Percentiles rank a stretch among this genome's conserved stretches.
phyloP scores from a whole-genome alignment of 2,329 filamentous ascomycete genomes.

The Cercospora sesami region DNA sequence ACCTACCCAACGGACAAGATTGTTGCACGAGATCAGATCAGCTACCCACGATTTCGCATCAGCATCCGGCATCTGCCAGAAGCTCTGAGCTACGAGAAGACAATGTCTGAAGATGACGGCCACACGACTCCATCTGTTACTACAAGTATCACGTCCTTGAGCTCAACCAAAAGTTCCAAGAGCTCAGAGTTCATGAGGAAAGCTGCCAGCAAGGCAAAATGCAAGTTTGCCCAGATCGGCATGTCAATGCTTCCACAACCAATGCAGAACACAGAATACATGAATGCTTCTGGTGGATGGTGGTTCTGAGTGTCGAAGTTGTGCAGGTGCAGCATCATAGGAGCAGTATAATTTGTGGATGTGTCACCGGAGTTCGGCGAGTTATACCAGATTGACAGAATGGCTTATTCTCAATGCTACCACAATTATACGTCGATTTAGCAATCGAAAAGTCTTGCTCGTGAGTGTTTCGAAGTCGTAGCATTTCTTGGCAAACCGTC shows the following conservation, averaged over 20 bases:
- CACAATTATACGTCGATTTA: not conserved
- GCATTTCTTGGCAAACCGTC: not conserved
- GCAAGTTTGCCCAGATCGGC: not conserved
- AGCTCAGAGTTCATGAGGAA: not conserved
- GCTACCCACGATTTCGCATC: not conserved
- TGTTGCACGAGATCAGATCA: not conserved
- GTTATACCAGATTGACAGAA: not conserved
- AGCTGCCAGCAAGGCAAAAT: not conserved
- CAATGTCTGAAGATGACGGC: not conserved
- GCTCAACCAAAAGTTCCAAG: not conserved
- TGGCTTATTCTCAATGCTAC: not conserved
- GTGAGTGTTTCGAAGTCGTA: not conserved
- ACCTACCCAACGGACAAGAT: not conserved
- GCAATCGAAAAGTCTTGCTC: not conserved
- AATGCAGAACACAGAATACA: not conserved
- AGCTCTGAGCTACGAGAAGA: not conserved
- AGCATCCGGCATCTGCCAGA: not conserved
- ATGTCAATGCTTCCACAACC: not conserved
- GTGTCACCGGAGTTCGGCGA: not conserved
- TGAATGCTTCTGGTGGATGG: not conserved
- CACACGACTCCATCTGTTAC: not conserved
- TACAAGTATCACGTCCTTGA: not conserved
- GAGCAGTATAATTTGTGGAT: not conserved
- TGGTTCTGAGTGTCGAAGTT: not conserved
- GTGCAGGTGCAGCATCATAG: not conserved